These are phyloP conservation scores for Penicillium dipodomyicola DNA, from an alignment of 495 filamentous ascomycete species.

Conservation along the genomic window DNA sequence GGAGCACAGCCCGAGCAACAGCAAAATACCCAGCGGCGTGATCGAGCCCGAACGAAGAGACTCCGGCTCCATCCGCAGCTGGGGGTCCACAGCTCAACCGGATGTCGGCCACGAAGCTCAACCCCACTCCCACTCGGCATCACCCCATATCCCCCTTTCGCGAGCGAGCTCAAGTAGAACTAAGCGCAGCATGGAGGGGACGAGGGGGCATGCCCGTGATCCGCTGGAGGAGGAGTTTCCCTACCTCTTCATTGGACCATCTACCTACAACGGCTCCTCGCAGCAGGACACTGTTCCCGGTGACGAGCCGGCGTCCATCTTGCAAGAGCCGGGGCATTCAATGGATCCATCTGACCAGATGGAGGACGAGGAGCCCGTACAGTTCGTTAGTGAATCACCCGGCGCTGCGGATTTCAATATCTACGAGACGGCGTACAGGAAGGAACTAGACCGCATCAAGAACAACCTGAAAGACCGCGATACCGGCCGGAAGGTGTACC, in stretches of 20 bases:
- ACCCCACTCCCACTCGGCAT: conserved; percentile 26
- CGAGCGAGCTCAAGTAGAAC: conserved; percentile 40
- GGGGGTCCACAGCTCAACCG: conserved; percentile 19
- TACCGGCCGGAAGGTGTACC: conserved; percentile 49
- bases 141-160: conserved; percentile 29
- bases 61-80: conserved; percentile 30
- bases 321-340: conserved; percentile 29
- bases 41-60: conserved; percentile 30
- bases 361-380: conserved; percentile 24
- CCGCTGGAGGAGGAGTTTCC: conserved; percentile 58
- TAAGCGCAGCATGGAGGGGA: conserved; percentile 44
- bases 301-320: conserved; percentile 18
- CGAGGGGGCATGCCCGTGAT: conserved; percentile 66
- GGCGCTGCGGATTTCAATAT: conserved; percentile 77
- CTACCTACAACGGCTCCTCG: conserved; percentile 39
- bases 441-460: conserved; percentile 73
- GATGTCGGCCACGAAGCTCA: conserved; percentile 16
- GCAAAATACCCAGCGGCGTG: conserved; percentile 18
- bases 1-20: conserved; percentile 20
- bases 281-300: conserved; percentile 14
- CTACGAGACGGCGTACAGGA: conserved; percentile 81
- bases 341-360: conserved; percentile 19
- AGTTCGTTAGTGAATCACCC: conserved; percentile 75
- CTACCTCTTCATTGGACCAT: conserved; percentile 72
- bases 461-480: conserved; percentile 33